Evolutionary conservation across 2,329 filamentous ascomycete species (phyloP), one percentile per base, ranked within the genome.

Genomic region (Colletotrichum orbiculare): DNA sequence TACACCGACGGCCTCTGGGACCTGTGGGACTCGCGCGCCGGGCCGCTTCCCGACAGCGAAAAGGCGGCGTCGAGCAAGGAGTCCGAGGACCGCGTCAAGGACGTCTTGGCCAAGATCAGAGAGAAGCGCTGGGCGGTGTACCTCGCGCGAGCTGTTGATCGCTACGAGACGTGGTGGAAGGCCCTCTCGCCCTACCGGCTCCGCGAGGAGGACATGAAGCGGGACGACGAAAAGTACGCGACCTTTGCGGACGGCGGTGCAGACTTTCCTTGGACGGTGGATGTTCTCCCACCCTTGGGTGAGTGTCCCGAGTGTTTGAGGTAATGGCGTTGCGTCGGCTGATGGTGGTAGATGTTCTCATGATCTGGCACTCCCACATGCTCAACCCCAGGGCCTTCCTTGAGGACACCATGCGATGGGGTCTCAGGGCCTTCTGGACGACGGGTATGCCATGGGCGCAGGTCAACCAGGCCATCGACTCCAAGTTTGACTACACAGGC

Each of bases 341-440:
- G 37, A 66, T 45, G 39, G 46, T 34, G 41, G 41, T 75, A 82
- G 91, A 94, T 76, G 86, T 94, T 1, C 76, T 94, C 17, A 91
- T 94, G 89, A 88, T 94, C 0, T 92, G 90, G 89, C 92, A 95
- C 74, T 81, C 90, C 0, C 91, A 92, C 71, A 90, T 92, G 86
- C 85, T 95, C 3, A 94, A 94, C 69, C 92, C 92, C 0, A 82
- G 89, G 45, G 81, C 80, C n/a, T 94, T 89, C 72, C 83, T 93
- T 4, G 91, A 94, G 71, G 92, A 95, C 73, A 89, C 88, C 71
- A 79, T 93, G 60, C 83, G 90, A 8, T 76, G 81, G 35, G 87
- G 86, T 0, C 69, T 82, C 2, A 79, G 81, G 60, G 78, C 84
- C 35, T 74, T 86, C 2, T 94, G 91, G 89, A 77, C 80, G 1